A percentile compares a stretch with the other conserved stretches of the same genome.
Evolutionary conservation across 2,329 filamentous ascomycete species (phyloP).

Genomic region (Ascochyta clinopodiicola): DNA sequence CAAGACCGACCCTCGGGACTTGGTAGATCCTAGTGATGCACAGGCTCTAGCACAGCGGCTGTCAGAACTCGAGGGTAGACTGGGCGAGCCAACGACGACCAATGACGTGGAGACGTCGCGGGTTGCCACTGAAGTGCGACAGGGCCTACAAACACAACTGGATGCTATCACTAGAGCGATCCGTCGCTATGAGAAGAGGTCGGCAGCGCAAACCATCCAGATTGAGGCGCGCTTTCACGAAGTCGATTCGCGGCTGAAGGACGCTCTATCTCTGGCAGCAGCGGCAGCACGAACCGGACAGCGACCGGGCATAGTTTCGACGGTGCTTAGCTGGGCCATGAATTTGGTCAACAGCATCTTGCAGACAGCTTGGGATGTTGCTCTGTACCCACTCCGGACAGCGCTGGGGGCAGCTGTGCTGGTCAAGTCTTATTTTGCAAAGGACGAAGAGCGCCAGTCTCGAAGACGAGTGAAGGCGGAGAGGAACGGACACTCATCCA

Average conservation of each 20-base stretch:
- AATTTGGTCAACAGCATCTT: slow-evolving; percentile 28
- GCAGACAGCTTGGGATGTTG: slow-evolving; percentile 35
- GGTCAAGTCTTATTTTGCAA: slow-evolving; percentile 31
- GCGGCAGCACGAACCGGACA: slow-evolving; percentile 60
- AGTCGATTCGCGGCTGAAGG: slow-evolving; percentile 74
- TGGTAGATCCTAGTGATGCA: slow-evolving; percentile 23
- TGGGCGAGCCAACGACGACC: slow-evolving; percentile 52
- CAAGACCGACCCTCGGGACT: slow-evolving; percentile 32
- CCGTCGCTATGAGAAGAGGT: slow-evolving; percentile 88
- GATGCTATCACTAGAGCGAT: slow-evolving; percentile 89
- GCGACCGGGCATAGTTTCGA: slow-evolving; percentile 40
- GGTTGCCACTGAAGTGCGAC: slow-evolving; percentile 63
- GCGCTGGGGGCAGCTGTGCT: slow-evolving; percentile 17
- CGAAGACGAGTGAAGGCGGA: slow-evolving; percentile 34
- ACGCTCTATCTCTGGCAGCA: slow-evolving; percentile 81
- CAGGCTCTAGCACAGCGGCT: slow-evolving; percentile 66
- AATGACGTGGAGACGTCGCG: slow-evolving; percentile 49
- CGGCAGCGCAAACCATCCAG: slow-evolving; percentile 74
- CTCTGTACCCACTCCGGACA: slow-evolving; percentile 41
- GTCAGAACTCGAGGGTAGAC: slow-evolving; percentile 70
- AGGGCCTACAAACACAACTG: slow-evolving; percentile 77
- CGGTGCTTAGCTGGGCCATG: slow-evolving; percentile 38
- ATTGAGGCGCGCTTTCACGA: slow-evolving; percentile 76
- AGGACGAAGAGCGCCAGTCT: slow-evolving; percentile 30
- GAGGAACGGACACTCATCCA: slow-evolving; percentile 30